Evolutionary conservation across 371 early-diverging fungal genomes (phyloP).

Genomic region (Catenaria anguillulae): DNA sequence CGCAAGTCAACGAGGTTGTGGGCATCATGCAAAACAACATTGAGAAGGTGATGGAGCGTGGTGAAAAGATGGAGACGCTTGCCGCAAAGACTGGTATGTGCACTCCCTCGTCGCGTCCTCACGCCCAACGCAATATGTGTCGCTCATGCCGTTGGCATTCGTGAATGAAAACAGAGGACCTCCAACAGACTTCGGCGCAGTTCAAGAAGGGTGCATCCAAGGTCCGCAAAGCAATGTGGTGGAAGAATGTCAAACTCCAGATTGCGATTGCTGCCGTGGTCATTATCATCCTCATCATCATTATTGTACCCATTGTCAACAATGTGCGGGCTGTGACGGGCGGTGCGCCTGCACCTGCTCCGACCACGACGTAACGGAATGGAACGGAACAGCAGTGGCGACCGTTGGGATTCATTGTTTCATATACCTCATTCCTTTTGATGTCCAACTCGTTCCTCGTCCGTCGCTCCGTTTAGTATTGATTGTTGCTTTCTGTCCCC

Average conservation of each 20-base stretch:
- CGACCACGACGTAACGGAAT: too few relatives aligned
- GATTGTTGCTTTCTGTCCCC: too few relatives aligned
- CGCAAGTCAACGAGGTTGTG: conserved; percentile 82
- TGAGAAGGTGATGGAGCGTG: conserved; percentile 75
- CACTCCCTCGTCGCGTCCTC: too few relatives aligned
- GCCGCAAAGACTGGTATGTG: conserved; percentile 56
- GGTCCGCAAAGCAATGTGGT: conserved; percentile 70
- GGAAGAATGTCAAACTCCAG: conserved; percentile 89
- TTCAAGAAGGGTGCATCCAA: conserved; percentile 70
- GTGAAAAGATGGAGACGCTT: conserved; percentile 69
- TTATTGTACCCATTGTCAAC: conserved; percentile 36
- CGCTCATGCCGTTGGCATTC: too few relatives aligned
- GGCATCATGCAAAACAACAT: conserved; percentile 94
- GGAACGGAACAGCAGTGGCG: too few relatives aligned
- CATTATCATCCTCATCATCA: conserved; percentile 53
- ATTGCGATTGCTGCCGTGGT: conserved; percentile 64
- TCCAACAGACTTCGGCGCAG: conserved; percentile 58
- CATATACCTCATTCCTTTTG: too few relatives aligned
- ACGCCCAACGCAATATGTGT: too few relatives aligned
- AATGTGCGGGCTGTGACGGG: too few relatives aligned
- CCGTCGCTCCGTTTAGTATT: too few relatives aligned
- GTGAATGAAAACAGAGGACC: conserved; percentile 37
- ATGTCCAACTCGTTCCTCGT: too few relatives aligned
- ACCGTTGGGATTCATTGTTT: too few relatives aligned
- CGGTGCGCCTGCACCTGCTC: too few relatives aligned